phyloP scores from a whole-genome alignment of 2,329 filamentous ascomycete species.

The Thielaviopsis punctulata region DNA sequence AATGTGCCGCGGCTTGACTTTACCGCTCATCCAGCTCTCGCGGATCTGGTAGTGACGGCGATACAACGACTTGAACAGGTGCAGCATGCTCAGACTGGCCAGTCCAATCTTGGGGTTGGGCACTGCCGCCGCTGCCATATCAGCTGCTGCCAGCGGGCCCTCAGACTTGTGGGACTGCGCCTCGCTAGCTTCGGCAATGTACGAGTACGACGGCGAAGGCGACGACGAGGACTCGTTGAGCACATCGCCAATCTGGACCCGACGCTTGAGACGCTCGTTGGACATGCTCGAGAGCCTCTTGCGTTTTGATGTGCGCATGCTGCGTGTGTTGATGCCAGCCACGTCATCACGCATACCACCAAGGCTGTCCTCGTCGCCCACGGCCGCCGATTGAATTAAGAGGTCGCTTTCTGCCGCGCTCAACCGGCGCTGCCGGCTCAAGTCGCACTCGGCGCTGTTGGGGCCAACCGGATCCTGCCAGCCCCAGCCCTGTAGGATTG shows the following conservation, averaged over 20 bases:
- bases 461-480: conserved; percentile 77
- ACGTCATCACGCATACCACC: not conserved
- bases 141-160: conserved; percentile 73
- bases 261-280: conserved; percentile 36
- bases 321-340: not conserved
- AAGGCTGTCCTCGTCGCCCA: too few species aligned
- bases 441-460: conserved; percentile 63
- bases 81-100: conserved; percentile 61
- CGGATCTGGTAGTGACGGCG: conserved; percentile 82
- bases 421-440: conserved; percentile 42
- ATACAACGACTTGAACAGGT: conserved; percentile 93
- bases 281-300: conserved; percentile 24
- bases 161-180: conserved; percentile 38
- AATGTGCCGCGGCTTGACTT: conserved; percentile 72
- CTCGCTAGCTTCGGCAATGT: too few species aligned
- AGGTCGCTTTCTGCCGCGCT: conserved; percentile 37
- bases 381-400: conserved; percentile 20
- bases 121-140: conserved; percentile 64
- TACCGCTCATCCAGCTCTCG: conserved; percentile 78
- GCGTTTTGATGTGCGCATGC: conserved; percentile 24
- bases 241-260: conserved; percentile 19
- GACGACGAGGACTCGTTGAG: not conserved
- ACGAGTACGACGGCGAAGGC: too few species aligned
- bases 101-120: conserved; percentile 69
- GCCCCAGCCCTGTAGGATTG: conserved; percentile 85